Evolutionary conservation across 108 stramenopile genomes (phyloP).

Genomic region (Parmales sp.): DNA sequence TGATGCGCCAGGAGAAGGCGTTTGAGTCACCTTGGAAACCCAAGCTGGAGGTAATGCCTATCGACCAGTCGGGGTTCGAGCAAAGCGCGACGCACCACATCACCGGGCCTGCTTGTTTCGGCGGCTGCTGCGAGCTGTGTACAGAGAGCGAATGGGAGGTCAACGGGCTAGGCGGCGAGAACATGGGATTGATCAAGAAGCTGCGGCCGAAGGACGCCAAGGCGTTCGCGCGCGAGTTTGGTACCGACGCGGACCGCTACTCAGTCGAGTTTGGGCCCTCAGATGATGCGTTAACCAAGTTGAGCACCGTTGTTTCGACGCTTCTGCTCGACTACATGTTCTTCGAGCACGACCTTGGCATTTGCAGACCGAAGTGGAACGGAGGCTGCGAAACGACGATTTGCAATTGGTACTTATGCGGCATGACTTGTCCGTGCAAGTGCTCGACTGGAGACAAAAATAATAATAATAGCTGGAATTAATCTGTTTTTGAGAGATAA

Average conservation of each 20-base stretch:
- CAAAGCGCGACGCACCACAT: background rate
- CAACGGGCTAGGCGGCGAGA: background rate
- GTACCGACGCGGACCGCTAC: background rate
- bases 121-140: constrained; percentile 8
- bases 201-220: constrained; percentile 8
- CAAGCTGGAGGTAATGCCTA: constrained; percentile 4
- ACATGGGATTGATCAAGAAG: constrained; percentile 2
- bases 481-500: no score
- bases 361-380: background rate
- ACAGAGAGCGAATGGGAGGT: background rate
- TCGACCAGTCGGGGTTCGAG: background rate
- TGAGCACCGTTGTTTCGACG: constrained; percentile 1
- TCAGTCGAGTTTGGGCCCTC: background rate
- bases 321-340: constrained; percentile 11
- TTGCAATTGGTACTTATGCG: constrained; percentile 7
- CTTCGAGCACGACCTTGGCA: constrained; percentile 2
- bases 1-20: constrained; percentile 3
- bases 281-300: no score
- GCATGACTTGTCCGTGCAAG: background rate
- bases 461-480: background rate
- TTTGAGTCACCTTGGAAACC: background rate
- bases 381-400: background rate
- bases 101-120: constrained; percentile 1
- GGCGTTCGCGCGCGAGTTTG: background rate
- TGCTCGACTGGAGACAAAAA: constrained; percentile 2